phyloP scores from a whole-genome alignment of 257 asterid genomes.

The Jacaranda mimosifolia region DNA sequence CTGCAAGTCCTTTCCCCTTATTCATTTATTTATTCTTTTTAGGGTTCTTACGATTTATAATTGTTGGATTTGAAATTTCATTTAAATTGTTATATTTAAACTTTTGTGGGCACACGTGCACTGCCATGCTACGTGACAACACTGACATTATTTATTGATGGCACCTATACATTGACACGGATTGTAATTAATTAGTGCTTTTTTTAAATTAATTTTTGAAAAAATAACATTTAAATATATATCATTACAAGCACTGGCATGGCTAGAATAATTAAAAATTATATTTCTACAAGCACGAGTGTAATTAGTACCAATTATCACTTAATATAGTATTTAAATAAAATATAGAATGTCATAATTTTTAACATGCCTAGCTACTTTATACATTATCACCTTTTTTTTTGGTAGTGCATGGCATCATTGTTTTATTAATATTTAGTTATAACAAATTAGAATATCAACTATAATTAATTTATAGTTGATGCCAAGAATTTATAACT shows the following conservation, averaged over 20 bases:
- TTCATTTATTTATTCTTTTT: neutral
- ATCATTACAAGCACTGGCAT: slow-evolving; percentile 13
- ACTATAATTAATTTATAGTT: too few species aligned
- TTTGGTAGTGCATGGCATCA: slow-evolving; percentile 24
- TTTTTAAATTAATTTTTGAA: neutral
- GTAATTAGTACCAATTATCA: slow-evolving; percentile 22
- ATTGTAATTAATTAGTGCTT: neutral
- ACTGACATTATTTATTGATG: neutral
- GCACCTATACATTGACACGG: neutral
- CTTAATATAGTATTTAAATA: neutral
- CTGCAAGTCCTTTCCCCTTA: neutral
- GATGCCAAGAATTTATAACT: too few species aligned
- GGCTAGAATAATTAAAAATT: slow-evolving; percentile 16
- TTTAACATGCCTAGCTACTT: slow-evolving; percentile 22
- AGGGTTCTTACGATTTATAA: too few species aligned
- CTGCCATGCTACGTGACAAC: neutral
- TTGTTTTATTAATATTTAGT: neutral
- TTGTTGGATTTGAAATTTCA: neutral
- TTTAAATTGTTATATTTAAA: neutral
- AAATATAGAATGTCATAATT: neutral
- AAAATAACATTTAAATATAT: neutral
- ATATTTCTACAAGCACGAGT: slow-evolving; percentile 23
- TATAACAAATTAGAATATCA: too few species aligned
- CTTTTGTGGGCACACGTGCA: slow-evolving; percentile 24
- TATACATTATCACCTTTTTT: neutral